A percentile compares a stretch with the other conserved stretches of the same genome.
Evolutionary conservation across 352 stramenopile genomes (phyloP).

Genomic region (Phytophthora syringae): DNA sequence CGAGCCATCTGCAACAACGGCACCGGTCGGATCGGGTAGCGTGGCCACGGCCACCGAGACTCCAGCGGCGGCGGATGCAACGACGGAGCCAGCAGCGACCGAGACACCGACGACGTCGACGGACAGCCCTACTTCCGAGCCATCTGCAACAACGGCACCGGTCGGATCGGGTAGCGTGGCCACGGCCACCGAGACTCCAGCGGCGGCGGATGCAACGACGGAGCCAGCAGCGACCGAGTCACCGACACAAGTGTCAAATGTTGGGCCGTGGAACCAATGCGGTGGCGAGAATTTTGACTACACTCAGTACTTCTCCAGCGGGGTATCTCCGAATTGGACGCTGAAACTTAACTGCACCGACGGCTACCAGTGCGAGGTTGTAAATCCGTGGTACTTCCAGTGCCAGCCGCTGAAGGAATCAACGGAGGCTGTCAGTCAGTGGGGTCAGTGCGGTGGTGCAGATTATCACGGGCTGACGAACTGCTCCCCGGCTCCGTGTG

Average conservation of each 20-base stretch:
- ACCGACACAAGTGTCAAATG: not conserved
- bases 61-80: no score
- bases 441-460: slow-evolving; percentile 35
- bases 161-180: no score
- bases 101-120: no score
- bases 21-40: no score
- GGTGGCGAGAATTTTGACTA: slow-evolving; percentile 43
- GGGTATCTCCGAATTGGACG: slow-evolving; percentile 10
- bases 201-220: no score
- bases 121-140: no score
- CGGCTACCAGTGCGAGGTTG: slow-evolving; percentile 41
- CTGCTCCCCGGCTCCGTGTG: slow-evolving; percentile 32
- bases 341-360: slow-evolving; percentile 30
- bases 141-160: no score
- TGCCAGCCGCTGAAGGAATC: slow-evolving; percentile 27
- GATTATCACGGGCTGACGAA: slow-evolving; percentile 24
- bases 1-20: no score
- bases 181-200: no score
- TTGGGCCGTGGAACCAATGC: slow-evolving; percentile 36
- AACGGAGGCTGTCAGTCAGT: slow-evolving; percentile 21
- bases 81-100: no score
- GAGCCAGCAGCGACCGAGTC: no score
- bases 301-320: slow-evolving; percentile 21
- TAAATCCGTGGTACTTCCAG: slow-evolving; percentile 47
- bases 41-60: no score